A percentile compares a stretch with the other conserved stretches of the same genome.
These are phyloP conservation scores for Podospora fimiseda DNA, from an alignment of 495 filamentous ascomycete species.

Conservation along the genomic window DNA sequence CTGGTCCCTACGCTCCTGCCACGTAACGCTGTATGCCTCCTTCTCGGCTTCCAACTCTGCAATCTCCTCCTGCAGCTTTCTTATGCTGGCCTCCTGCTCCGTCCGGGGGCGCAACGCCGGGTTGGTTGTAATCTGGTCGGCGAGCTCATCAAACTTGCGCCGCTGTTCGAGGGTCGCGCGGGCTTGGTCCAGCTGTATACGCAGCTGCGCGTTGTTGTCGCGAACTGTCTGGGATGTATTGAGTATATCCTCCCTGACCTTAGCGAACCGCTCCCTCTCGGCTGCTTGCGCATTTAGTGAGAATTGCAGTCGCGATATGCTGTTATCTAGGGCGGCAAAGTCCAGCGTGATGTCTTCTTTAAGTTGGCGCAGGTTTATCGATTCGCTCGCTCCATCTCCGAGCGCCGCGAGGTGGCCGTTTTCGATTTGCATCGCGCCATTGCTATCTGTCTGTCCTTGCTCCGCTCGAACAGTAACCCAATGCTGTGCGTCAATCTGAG, in stretches of 20 bases:
- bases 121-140: conserved; percentile 81
- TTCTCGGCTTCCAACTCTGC: conserved; percentile 79
- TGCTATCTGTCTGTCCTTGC: conserved; percentile 57
- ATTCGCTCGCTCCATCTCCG: conserved; percentile 21
- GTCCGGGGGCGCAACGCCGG: conserved; percentile 70
- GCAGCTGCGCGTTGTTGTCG: conserved; percentile 65
- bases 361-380: conserved; percentile 49
- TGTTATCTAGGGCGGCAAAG: conserved; percentile 83
- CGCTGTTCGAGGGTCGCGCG: conserved; percentile 68
- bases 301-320: conserved; percentile 82
- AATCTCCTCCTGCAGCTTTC: conserved; percentile 81
- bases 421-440: conserved; percentile 24
- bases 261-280: conserved; percentile 80
- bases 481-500: conserved; percentile 41
- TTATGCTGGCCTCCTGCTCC: conserved; percentile 72
- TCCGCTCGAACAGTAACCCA: background rate
- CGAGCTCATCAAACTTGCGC: conserved; percentile 78
- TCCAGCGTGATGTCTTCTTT: conserved; percentile 82
- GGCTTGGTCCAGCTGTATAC: conserved; percentile 66
- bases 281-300: conserved; percentile 72
- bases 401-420: conserved; percentile 24
- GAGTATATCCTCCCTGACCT: conserved; percentile 70
- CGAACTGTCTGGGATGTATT: conserved; percentile 68
- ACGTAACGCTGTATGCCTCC: conserved; percentile 71
- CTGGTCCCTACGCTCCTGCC: conserved; percentile 78